Evolutionary conservation across 2,329 filamentous ascomycete species (phyloP).

Genomic region (Trichophyton equinum): DNA sequence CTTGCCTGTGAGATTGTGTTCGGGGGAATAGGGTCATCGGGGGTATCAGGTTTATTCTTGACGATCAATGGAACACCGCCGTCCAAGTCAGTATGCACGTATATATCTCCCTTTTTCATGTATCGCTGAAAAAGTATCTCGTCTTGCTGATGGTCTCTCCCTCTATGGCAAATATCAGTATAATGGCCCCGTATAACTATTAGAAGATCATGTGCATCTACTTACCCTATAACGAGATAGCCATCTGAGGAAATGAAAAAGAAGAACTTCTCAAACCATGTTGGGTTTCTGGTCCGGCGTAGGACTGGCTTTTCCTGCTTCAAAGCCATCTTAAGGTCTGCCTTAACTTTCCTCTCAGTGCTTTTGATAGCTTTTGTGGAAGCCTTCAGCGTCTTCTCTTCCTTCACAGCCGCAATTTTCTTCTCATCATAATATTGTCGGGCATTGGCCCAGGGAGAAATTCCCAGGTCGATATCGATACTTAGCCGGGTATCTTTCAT

Average conservation of each 20-base stretch:
- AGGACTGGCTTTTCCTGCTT: conserved; percentile 87
- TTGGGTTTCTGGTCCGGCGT: conserved; percentile 65
- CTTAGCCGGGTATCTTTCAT: conserved; percentile 37
- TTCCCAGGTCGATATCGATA: conserved; percentile 71
- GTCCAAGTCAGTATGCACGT: conserved; percentile 78
- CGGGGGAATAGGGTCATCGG: conserved; percentile 78
- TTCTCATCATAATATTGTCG: conserved; percentile 85
- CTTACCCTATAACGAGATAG: conserved; percentile 67
- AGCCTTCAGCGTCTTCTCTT: conserved; percentile 72
- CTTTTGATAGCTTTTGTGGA: conserved; percentile 75
- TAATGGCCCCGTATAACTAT: not conserved
- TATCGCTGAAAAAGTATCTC: conserved; percentile 84
- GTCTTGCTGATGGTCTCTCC: conserved; percentile 77
- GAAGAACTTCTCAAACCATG: conserved; percentile 96
- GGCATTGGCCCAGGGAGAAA: conserved; percentile 81
- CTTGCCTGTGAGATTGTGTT: conserved; percentile 86
- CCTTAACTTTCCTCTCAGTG: conserved; percentile 74
- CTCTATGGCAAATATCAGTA: conserved; percentile 28
- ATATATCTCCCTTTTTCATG: conserved; percentile 78
- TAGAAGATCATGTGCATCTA: not conserved
- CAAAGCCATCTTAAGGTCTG: conserved; percentile 72
- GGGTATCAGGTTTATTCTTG: conserved; percentile 68
- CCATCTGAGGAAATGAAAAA: conserved; percentile 96
- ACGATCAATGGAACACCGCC: conserved; percentile 78
- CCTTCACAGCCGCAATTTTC: conserved; percentile 69